Base-by-base conservation (phyloP, 1,284 basidiomycete species). In the Puccinia novopanici region DNA sequence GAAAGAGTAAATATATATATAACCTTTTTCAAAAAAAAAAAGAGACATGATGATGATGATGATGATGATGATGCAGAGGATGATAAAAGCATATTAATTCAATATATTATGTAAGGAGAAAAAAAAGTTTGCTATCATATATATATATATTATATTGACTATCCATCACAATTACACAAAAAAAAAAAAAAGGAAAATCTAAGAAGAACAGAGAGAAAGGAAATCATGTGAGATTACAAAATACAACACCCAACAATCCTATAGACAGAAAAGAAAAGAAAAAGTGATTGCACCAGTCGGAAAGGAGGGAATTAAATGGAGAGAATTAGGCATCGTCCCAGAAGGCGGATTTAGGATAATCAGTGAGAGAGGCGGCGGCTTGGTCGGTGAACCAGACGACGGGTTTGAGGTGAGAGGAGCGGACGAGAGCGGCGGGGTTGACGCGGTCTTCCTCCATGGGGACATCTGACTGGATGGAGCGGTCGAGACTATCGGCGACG, bases 381-480 rank as follows among this genome's bases (percentile, higher is more conserved):
- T 34, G 6, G 40, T 80, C 77, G 19, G 68, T 71, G 42, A 80
- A 80, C 77, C 77, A 80, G 27, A 80, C 77, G 0, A 80, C 67
- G 3, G 77, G 77, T 42, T 70, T 72, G 3, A 55, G 54, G 61
- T 80, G 57, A 42, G 65, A 70, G 50, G 74, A 63, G 45, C 52
- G 73, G 22, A 80, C 57, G 13, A 80, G 68, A 10, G 77, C 67
- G 13, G 77, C 22, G 13, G 77, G 77, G 68, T 80, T 80, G 22
- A 71, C 59, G 12, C 70, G 67, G n/a, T 80, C 77, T 65, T 80
- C 77, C 37, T 80, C 77, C 77, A 80, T 80, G 12, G 77, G 77
- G 4, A 80, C 77, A 37, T 80, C 77, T 8, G 77, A 80, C 48
- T 80, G 67, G 42, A 80, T 73, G 10, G 67, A 71, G 9, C 77